phyloP scores from a whole-genome alignment of 768 basidiomycete species.

The Trichaptum fuscoviolaceum region DNA sequence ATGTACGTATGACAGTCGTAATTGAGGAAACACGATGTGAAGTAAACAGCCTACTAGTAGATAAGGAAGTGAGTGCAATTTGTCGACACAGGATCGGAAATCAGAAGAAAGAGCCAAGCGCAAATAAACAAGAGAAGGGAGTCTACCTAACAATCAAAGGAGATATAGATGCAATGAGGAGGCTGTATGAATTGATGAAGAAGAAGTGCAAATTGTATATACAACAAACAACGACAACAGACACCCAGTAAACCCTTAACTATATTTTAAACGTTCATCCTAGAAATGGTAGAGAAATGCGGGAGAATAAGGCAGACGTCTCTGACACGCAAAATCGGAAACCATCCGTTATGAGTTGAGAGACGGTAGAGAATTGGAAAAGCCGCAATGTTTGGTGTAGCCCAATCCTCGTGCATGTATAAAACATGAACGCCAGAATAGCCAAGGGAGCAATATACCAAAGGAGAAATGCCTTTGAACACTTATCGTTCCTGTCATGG shows the following conservation, averaged over 20 bases:
- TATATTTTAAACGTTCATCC: neutral
- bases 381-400: neutral
- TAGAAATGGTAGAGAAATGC: neutral
- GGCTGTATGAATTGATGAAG: neutral
- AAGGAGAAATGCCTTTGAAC: neutral
- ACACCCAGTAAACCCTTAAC: neutral
- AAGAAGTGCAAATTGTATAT: neutral
- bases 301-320: neutral
- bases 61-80: neutral
- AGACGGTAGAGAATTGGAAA: neutral
- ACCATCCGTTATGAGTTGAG: neutral
- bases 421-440: neutral
- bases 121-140: neutral
- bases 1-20: too few species aligned
- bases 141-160: neutral
- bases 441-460: neutral
- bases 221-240: neutral
- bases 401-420: neutral
- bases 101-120: too few species aligned
- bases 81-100: neutral
- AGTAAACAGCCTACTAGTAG: too few species aligned
- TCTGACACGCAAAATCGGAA: neutral
- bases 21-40: too few species aligned
- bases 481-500: neutral
- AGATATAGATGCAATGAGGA: neutral